Conservation (phyloP, 495 filamentous ascomycete genomes). For the Aspergillus panamensis region DNA sequence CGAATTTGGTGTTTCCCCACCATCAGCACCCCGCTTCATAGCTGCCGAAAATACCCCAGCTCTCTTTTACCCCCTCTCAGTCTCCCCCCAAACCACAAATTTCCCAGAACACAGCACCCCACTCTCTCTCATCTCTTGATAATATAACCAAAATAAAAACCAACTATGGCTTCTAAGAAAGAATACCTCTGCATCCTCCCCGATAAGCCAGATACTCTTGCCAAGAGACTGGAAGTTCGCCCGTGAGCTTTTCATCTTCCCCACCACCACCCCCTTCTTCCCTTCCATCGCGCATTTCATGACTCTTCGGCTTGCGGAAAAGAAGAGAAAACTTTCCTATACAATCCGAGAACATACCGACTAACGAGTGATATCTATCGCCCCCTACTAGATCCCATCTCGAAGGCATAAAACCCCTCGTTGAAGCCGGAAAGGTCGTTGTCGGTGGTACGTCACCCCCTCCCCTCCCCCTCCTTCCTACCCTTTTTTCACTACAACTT, state of each 20-base stretch:
- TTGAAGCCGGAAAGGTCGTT: slow-evolving; percentile 33
- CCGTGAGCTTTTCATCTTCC: slow-evolving; percentile 50
- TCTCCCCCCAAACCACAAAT: neutral
- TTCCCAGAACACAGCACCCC: neutral
- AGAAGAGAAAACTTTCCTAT: neutral
- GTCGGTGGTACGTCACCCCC: slow-evolving; percentile 35
- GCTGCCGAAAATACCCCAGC: slow-evolving; percentile 1
- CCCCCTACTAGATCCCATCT: slow-evolving; percentile 31
- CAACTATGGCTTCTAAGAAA: slow-evolving; percentile 45
- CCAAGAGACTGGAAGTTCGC: slow-evolving; percentile 68
- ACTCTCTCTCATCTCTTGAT: no score
- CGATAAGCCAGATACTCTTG: slow-evolving; percentile 63
- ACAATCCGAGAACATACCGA: neutral
- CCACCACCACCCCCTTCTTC: neutral
- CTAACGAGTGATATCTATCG: slow-evolving; percentile 2
- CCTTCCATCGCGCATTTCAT: neutral
- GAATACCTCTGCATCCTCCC: slow-evolving; percentile 88
- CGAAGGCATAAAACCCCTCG: slow-evolving; percentile 32
- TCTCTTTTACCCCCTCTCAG: no score
- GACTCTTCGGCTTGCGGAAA: neutral
- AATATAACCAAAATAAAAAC: neutral
- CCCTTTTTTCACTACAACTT: neutral
- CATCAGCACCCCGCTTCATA: slow-evolving; percentile 10
- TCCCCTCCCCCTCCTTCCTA: neutral
- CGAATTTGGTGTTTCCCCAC: neutral